Conservation (phyloP, 805 yeast species). For the Scheffersomyces amazonensis region DNA sequence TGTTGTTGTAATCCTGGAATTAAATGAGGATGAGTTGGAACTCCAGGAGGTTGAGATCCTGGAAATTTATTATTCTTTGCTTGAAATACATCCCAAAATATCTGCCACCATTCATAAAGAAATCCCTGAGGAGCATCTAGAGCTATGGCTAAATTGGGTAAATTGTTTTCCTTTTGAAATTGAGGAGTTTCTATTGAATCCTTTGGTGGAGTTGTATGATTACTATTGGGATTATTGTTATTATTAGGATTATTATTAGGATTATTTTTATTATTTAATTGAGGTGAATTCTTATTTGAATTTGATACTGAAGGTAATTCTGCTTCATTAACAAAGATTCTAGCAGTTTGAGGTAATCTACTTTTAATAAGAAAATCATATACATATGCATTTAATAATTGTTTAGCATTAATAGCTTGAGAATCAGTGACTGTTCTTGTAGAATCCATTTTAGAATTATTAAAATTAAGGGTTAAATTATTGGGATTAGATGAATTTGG, state of each 20-base stretch:
- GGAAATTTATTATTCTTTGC: slow-evolving; percentile 71
- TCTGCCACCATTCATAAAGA: slow-evolving; percentile 92
- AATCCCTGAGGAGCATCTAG: slow-evolving; percentile 88
- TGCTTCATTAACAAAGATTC: slow-evolving; percentile 72
- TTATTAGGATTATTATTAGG: slow-evolving; percentile 2
- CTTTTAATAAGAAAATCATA: slow-evolving; percentile 82
- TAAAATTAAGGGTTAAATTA: no score
- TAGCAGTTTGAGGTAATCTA: slow-evolving; percentile 68
- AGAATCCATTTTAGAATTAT: no score
- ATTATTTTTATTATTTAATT: slow-evolving; percentile 17
- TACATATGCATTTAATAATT: slow-evolving; percentile 74
- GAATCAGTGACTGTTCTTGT: slow-evolving; percentile 32
- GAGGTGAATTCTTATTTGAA: slow-evolving; percentile 3
- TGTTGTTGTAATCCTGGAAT: not conserved
- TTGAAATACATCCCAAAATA: slow-evolving; percentile 90
- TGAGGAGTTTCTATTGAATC: slow-evolving; percentile 11
- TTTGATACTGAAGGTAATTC: slow-evolving; percentile 46
- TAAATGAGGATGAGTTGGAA: no score
- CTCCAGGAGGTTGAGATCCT: slow-evolving; percentile 3
- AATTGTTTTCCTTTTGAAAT: slow-evolving; percentile 36
- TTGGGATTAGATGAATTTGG: not conserved
- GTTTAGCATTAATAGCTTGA: slow-evolving; percentile 52
- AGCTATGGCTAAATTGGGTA: slow-evolving; percentile 50
- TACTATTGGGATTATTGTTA: slow-evolving; percentile 15
- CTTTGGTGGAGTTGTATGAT: slow-evolving; percentile 25